A percentile compares a stretch with the other conserved stretches of the same genome.
Evolutionary conservation across 768 basidiomycete genomes (phyloP).

Genomic region (Psilocybe cyanescens): DNA sequence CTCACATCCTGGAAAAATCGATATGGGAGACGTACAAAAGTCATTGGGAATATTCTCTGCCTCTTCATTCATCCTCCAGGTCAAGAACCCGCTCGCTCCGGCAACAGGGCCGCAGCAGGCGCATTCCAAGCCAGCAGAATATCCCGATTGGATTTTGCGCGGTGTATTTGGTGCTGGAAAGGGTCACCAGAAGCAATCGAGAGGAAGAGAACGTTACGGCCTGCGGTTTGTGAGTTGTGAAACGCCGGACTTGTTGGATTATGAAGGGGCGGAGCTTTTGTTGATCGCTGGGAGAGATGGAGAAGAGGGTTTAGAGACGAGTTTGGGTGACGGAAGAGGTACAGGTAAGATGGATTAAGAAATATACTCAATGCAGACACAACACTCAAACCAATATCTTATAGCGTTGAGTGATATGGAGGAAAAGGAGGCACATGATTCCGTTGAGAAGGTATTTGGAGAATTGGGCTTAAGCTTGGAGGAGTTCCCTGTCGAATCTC

Average conservation of each 20-base stretch:
- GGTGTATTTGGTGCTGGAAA: conserved; percentile 47
- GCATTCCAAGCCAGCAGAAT: conserved; percentile 40
- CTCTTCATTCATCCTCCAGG: conserved; percentile 60
- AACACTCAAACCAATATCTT: neutral
- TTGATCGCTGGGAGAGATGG: conserved; percentile 56
- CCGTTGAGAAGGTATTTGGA: conserved; percentile 45
- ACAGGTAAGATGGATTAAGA: conserved; percentile 38
- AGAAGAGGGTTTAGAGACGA: conserved; percentile 49
- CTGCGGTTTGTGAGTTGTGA: conserved; percentile 56
- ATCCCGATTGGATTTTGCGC: conserved; percentile 49
- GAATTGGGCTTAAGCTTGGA: conserved; percentile 47
- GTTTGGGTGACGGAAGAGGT: conserved; percentile 55
- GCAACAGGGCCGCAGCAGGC: conserved; percentile 34
- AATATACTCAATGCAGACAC: neutral
- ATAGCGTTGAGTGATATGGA: conserved; percentile 44
- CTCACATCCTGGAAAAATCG: conserved; percentile 50
- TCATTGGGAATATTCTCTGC: conserved; percentile 56
- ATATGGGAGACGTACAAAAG: conserved; percentile 56
- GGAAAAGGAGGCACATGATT: conserved; percentile 40
- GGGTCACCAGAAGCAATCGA: conserved; percentile 18
- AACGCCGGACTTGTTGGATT: conserved; percentile 55
- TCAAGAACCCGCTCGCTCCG: conserved; percentile 62
- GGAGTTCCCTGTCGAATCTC: conserved; percentile 45
- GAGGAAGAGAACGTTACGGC: conserved; percentile 49
- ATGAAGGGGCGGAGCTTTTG: conserved; percentile 55